These are phyloP conservation scores for Lasiosphaeria miniovina DNA, from an alignment of 495 filamentous ascomycete species.

Conservation along the genomic window DNA sequence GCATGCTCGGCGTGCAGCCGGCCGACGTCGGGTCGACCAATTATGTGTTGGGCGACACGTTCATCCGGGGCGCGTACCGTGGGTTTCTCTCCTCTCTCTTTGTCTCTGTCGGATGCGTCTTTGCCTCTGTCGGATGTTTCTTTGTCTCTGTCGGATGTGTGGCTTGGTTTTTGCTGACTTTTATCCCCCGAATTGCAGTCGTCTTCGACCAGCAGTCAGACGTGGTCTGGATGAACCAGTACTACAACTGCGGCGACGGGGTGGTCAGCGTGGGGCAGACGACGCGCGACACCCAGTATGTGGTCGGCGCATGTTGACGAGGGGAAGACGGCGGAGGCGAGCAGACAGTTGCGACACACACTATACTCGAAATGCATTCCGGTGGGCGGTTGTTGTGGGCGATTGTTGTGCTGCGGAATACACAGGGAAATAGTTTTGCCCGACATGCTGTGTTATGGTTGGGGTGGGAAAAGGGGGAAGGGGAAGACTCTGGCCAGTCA, in stretches of 20 bases:
- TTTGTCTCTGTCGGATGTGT: background rate
- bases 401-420: too few relatives aligned
- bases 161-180: background rate
- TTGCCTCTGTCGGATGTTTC: too few relatives aligned
- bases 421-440: too few relatives aligned
- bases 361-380: too few relatives aligned
- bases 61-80: slow-evolving; percentile 44
- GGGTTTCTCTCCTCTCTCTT: slow-evolving; percentile 15
- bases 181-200: slow-evolving; percentile 22
- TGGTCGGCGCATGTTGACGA: slow-evolving; percentile 12
- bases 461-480: too few relatives aligned
- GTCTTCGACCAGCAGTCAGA: slow-evolving; percentile 46
- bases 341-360: too few relatives aligned
- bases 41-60: slow-evolving; percentile 43
- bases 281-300: slow-evolving; percentile 15
- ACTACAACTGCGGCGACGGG: slow-evolving; percentile 40
- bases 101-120: background rate
- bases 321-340: too few relatives aligned
- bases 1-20: slow-evolving; percentile 42
- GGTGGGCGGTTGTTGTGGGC: background rate
- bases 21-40: slow-evolving; percentile 29
- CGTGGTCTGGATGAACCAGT: slow-evolving; percentile 45
- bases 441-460: too few relatives aligned
- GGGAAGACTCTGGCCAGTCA: too few relatives aligned
- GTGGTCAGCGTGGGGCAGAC: slow-evolving; percentile 25